Base-by-base conservation (phyloP, 441 rosid genomes). In the Gossypium schwendimanii region DNA sequence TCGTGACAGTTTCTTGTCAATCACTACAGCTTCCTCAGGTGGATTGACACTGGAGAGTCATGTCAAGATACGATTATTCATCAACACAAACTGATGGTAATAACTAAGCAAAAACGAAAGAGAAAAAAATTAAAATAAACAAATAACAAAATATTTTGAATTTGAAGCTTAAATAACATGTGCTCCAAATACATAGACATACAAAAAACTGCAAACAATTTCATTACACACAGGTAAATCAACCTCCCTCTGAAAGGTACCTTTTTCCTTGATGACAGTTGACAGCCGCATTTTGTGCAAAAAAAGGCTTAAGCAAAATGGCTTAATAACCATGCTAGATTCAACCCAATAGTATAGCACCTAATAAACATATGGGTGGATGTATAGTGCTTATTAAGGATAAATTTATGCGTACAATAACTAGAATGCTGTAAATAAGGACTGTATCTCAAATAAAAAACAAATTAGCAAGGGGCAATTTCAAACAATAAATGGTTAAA, bases 1-100 rank as follows among this genome's bases (percentile, higher is more conserved):
- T 21, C 83, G 87, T 8, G 98, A 82, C 47, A 94, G 80, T 81
- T 84, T 78, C 62, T 85, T 89, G 60, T 82, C 83, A 36, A 84
- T 84, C 68, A 83, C 79, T n/a, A 75, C 21, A 47, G 87, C 82
- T 73, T 83, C 86, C 75, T 84, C 85, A 3, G 84, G 69, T 75
- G 92, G 84, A 72, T 78, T 79, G 36, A 81, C 86, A 75, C 95
- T 91, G 82, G 75, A 57, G 23, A 73, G 61, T 18, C 54, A 69
- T 26, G 41, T 44, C 47, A 66, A 62, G 59, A 72, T 33, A 71
- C 69, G 63, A 73, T 3, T 23, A 20, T 31, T 62, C 73, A 39
- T 54, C 75, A 31, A 31, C 23, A 21, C 33, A 78, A 20, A 21
- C 39, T 57, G 73, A 69, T 23, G 49, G 44, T 33, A 45, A 47